Percentiles rank a stretch among this genome's conserved stretches.
Conservation (phyloP, 2,329 filamentous ascomycete genomes). For the Xenoacremonium recifei region DNA sequence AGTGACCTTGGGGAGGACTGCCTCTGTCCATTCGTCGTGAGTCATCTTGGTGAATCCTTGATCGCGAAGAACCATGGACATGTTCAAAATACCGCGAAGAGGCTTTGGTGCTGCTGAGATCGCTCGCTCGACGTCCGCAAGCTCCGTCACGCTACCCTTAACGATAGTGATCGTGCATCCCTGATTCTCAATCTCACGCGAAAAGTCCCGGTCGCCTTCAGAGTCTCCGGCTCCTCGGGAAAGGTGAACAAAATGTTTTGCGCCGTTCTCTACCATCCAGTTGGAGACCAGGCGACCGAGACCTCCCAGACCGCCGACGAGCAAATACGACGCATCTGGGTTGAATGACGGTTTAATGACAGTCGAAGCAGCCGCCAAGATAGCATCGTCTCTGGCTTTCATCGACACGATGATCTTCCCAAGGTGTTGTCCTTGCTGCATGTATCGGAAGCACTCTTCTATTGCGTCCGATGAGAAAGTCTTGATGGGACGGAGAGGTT, state of each 20-base stretch:
- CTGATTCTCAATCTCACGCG: conserved; percentile 22
- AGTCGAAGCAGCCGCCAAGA: conserved; percentile 1
- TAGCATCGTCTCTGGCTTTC: conserved; percentile 5
- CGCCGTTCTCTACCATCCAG: conserved; percentile 31
- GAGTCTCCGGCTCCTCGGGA: conserved; percentile 21
- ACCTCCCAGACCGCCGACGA: conserved; percentile 32
- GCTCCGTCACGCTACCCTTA: conserved; percentile 31
- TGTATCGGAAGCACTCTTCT: conserved; percentile 39
- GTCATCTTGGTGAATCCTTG: conserved; percentile 27
- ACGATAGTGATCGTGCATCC: conserved; percentile 27
- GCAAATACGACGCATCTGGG: conserved; percentile 24
- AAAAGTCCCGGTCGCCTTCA: conserved; percentile 10
- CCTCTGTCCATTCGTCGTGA: conserved; percentile 27
- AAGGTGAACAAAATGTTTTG: conserved; percentile 25
- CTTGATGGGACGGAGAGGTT: conserved; percentile 23
- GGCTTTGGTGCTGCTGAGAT: conserved; percentile 12
- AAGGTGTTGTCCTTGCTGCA: conserved; percentile 43
- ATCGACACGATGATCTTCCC: conserved; percentile 38
- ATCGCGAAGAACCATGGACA: conserved; percentile 35
- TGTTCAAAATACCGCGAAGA: conserved; percentile 40
- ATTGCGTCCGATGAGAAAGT: conserved; percentile 26
- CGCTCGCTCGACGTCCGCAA: conserved; percentile 26
- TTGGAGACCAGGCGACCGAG: conserved; percentile 27
- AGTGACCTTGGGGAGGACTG: conserved; percentile 27
- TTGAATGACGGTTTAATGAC: conserved; percentile 7